Conservation (phyloP, 139 green algal species). For the Nannochloris sp. region DNA sequence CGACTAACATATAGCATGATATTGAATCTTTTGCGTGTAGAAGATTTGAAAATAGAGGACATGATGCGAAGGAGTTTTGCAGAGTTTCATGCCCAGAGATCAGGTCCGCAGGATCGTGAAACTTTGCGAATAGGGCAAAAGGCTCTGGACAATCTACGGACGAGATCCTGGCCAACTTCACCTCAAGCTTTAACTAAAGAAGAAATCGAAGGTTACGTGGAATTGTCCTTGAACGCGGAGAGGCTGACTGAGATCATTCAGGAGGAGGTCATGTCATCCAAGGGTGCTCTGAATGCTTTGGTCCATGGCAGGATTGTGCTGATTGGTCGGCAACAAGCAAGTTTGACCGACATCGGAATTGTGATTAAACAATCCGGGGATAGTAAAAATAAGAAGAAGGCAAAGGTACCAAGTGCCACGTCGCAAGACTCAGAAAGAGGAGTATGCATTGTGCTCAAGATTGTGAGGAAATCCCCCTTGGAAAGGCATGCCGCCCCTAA, state of each 20-base stretch:
- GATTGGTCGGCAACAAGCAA: conserved; percentile 30
- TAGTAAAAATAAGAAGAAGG: neutral
- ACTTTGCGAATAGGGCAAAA: conserved; percentile 40
- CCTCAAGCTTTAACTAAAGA: conserved; percentile 33
- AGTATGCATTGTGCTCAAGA: conserved; percentile 19
- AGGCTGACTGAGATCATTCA: conserved; percentile 40
- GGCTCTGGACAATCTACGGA: conserved; percentile 26
- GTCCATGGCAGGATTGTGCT: conserved; percentile 47
- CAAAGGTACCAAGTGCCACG: neutral
- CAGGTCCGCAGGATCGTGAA: conserved; percentile 44
- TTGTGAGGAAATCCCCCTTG: conserved; percentile 28
- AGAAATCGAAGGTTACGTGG: conserved; percentile 40
- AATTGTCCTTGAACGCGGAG: conserved; percentile 31
- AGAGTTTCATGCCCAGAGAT: conserved; percentile 81
- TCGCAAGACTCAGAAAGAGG: neutral
- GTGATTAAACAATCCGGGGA: conserved; percentile 21
- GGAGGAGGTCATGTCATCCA: conserved; percentile 35
- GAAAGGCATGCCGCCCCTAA: neutral
- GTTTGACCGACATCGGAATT: conserved; percentile 55
- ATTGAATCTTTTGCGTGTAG: conserved; percentile 85
- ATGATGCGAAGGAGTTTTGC: conserved; percentile 91
- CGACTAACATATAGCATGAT: conserved; percentile 98
- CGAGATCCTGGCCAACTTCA: conserved; percentile 43
- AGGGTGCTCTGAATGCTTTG: conserved; percentile 42
- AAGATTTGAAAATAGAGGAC: conserved; percentile 96